Conservation (phyloP, 129 eudicot species). For the Pseudognaphalium luteoalbum region DNA sequence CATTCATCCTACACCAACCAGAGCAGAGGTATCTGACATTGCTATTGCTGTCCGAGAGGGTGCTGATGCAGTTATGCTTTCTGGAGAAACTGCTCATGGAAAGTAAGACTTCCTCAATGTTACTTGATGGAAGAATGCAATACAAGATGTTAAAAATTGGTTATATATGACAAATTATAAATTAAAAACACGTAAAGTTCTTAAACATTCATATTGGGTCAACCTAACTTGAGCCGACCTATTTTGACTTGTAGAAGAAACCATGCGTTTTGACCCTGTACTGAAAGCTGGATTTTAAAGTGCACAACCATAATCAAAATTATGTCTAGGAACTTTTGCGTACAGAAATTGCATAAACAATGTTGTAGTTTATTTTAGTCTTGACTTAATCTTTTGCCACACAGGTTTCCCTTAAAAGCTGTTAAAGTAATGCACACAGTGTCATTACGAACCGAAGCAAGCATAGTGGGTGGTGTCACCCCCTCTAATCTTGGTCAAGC, state of each 20-base stretch:
- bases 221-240: background rate
- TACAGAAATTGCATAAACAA: background rate
- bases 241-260: background rate
- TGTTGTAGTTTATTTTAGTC: background rate
- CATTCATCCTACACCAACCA: conserved; percentile 93
- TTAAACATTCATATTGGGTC: background rate
- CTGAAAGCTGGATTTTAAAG: background rate
- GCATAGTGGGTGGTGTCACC: conserved; percentile 60
- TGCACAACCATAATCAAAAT: background rate
- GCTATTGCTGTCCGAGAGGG: conserved; percentile 98
- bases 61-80: conserved; percentile 96
- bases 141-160: background rate
- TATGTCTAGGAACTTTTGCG: background rate
- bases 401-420: conserved; percentile 95
- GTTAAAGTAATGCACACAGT: conserved; percentile 98
- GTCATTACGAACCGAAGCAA: conserved; percentile 86
- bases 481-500: conserved; percentile 84
- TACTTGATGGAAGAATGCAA: background rate
- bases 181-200: background rate
- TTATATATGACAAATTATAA: background rate
- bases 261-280: background rate
- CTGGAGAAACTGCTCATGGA: conserved; percentile 99
- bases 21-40: conserved; percentile 96
- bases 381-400: conserved; percentile 17
- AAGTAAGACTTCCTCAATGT: conserved; percentile 53